A percentile compares a stretch with the other conserved stretches of the same genome.
Evolutionary conservation across 2,329 filamentous ascomycete species (phyloP).

Genomic region (Neocatenulostroma microsporum): DNA sequence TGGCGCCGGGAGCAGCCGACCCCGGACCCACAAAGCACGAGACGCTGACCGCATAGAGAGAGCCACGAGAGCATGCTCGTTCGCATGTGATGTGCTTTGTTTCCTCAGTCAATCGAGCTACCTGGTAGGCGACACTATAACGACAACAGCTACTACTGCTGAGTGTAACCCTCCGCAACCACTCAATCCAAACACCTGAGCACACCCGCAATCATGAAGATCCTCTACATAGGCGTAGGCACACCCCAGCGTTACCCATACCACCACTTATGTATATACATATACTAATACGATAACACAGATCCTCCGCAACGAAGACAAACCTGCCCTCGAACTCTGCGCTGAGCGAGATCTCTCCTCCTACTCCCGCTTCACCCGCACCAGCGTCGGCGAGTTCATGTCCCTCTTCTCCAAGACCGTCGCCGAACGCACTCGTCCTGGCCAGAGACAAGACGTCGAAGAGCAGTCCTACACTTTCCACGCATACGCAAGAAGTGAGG

Average conservation of each 20-base stretch:
- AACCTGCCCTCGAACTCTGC: conserved; percentile 69
- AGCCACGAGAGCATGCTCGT: too few species aligned
- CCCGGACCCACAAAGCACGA: neutral
- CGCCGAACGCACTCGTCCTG: conserved; percentile 74
- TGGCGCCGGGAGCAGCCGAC: neutral
- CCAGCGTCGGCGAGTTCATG: conserved; percentile 62
- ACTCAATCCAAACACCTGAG: too few species aligned
- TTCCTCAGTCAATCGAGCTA: too few species aligned
- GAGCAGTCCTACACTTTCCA: conserved; percentile 65
- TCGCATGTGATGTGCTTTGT: too few species aligned
- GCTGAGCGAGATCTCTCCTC: conserved; percentile 68
- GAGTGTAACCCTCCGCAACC: too few species aligned
- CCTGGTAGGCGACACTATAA: too few species aligned
- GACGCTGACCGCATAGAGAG: too few species aligned
- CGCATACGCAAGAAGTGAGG: conserved; percentile 39
- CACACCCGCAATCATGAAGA: conserved; percentile 67
- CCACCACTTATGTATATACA: too few species aligned
- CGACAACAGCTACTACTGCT: too few species aligned
- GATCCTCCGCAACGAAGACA: conserved; percentile 73
- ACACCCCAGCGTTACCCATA: too few species aligned
- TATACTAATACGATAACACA: conserved; percentile 40
- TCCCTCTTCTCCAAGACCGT: conserved; percentile 79
- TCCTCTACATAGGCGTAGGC: conserved; percentile 78
- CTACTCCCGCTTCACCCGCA: conserved; percentile 71
- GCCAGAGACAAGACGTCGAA: conserved; percentile 68